phyloP scores from a whole-genome alignment of 495 filamentous ascomycete genomes.

The Patellaria atrata region DNA sequence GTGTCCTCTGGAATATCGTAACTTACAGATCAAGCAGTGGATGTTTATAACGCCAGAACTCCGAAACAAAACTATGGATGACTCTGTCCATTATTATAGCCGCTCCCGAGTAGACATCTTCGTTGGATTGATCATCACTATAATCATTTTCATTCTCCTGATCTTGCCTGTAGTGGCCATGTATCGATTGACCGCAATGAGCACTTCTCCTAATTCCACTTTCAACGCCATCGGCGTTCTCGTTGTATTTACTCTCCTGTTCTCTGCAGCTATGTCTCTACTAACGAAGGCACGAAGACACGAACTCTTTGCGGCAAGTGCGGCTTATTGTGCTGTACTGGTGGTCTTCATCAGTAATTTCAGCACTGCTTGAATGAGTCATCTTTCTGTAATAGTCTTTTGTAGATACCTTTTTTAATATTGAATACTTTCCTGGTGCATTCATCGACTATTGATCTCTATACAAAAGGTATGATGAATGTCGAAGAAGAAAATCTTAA shows the following conservation, averaged over 20 bases:
- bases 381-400: too few relatives aligned
- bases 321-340: slow-evolving; percentile 27
- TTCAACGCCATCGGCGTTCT: slow-evolving; percentile 16
- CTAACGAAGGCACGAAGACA: slow-evolving; percentile 30
- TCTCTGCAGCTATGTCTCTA: slow-evolving; percentile 24
- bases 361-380: too few relatives aligned
- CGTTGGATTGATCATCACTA: slow-evolving; percentile 26
- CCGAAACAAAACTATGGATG: slow-evolving; percentile 23
- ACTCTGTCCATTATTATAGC: slow-evolving; percentile 27
- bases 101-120: slow-evolving; percentile 24
- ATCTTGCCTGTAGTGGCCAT: slow-evolving; percentile 30
- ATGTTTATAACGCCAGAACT: slow-evolving; percentile 26
- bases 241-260: slow-evolving; percentile 26
- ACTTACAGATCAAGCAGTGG: slow-evolving; percentile 9
- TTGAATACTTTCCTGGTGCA: too few relatives aligned
- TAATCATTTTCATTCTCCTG: slow-evolving; percentile 26
- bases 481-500: too few relatives aligned
- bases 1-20: not conserved
- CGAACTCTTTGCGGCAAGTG: slow-evolving; percentile 32
- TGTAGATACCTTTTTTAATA: too few relatives aligned
- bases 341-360: slow-evolving; percentile 25
- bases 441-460: too few relatives aligned
- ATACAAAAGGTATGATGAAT: too few relatives aligned
- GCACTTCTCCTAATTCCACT: slow-evolving; percentile 10
- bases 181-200: slow-evolving; percentile 22